Evolutionary conservation across 345 rosid species (phyloP).

Genomic region (Gossypium rotundifolium): DNA sequence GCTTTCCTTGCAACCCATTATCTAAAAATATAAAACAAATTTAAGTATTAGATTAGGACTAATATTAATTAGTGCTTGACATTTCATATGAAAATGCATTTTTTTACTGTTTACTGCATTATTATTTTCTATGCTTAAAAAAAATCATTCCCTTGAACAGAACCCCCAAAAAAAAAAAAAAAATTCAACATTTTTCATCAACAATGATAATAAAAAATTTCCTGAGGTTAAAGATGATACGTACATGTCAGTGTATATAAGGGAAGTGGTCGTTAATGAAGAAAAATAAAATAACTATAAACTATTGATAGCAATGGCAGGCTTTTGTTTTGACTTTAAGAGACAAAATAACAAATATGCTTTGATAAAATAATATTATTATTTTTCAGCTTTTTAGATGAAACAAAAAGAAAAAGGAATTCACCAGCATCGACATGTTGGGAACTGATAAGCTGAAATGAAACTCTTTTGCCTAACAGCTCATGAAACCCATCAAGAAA

Average conservation of each 20-base stretch:
- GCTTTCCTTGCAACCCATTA: constrained; percentile 30
- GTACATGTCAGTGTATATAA: background rate
- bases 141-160: no score
- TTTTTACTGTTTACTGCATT: no score
- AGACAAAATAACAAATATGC: background rate
- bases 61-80: no score
- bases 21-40: background rate
- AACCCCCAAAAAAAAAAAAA: no score
- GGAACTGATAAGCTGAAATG: constrained; percentile 73
- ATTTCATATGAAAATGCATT: background rate
- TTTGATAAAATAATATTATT: background rate
- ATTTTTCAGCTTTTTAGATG: background rate
- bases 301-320: background rate
- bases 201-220: no score
- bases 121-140: no score
- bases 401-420: background rate
- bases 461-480: constrained; percentile 49
- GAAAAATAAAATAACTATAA: background rate
- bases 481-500: constrained; percentile 61
- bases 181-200: no score
- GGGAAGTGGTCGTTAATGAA: background rate
- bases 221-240: background rate
- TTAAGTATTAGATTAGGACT: no score
- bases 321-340: background rate
- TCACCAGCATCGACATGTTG: constrained; percentile 6